These are phyloP conservation scores for Fomes fomentarius DNA, from an alignment of 1,284 basidiomycete genomes.

Conservation along the genomic window DNA sequence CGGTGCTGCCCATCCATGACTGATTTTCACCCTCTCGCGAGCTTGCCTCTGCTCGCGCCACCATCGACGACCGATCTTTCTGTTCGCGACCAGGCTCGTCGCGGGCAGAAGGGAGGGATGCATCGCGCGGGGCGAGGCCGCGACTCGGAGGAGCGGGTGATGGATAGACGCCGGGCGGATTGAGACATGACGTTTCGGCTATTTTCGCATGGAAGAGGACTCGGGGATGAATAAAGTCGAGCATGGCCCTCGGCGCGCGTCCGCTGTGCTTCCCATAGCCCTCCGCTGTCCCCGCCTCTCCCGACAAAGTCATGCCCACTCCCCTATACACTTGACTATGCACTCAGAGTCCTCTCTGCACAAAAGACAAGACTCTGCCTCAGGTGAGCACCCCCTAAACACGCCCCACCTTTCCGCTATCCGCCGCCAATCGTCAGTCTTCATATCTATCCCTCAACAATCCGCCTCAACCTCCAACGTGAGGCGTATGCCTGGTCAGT, in stretches of 20 bases:
- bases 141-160: too few relatives aligned
- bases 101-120: too few relatives aligned
- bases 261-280: slow-evolving; percentile 1
- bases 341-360: neutral
- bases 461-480: neutral
- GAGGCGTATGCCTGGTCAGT: slow-evolving; percentile 7
- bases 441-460: neutral
- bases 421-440: neutral
- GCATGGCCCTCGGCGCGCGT: neutral
- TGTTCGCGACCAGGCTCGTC: too few relatives aligned
- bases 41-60: too few relatives aligned
- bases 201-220: neutral
- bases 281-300: neutral
- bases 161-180: too few relatives aligned
- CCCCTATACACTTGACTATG: slow-evolving; percentile 8
- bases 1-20: too few relatives aligned
- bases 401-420: neutral
- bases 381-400: slow-evolving; percentile 14
- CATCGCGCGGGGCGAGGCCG: too few relatives aligned
- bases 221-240: neutral
- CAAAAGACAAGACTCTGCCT: slow-evolving; percentile 16
- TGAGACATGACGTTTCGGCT: slow-evolving; percentile 18
- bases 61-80: too few relatives aligned
- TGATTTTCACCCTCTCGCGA: too few relatives aligned
- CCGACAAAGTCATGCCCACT: slow-evolving; percentile 16